Base-by-base conservation (phyloP, 208 protist genomes). In the Wallacemonas sp. region DNA sequence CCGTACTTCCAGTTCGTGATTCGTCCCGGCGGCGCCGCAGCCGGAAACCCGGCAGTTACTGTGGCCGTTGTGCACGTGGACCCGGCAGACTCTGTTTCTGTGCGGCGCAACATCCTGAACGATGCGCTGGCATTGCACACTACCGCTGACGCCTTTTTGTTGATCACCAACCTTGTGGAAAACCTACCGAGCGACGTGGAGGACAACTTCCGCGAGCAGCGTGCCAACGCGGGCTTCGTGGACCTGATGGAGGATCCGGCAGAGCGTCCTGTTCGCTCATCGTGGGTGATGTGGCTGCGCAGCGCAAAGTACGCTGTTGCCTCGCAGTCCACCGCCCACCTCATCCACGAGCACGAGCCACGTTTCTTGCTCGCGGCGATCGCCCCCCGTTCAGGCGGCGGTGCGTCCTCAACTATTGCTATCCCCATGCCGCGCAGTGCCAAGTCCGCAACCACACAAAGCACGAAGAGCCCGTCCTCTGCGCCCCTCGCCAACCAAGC, bases 341-440 rank as follows among this genome's bases (percentile, higher is more conserved):
- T 79, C 3, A 32, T 79, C 19, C 66, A 71, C 0, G 76, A 63
- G 21, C 76, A 78, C 52, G 76, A 80, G 52, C 69, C 78, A 6
- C 76, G 66, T 39, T 69, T 71, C 34, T 63, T 81, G n/a, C 66
- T 52, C 54, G 72, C 69, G 26, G 68, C 78, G 1, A 36, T 90
- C 12, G 78, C 66, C 0, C 67, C 73, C 3, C 78, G 81, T 33
- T 64, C 55, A 1, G 68, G 71, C 48, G 60, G 65, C 15, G 63
- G 69, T 29, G 58, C 64, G 15, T 66, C 69, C 45, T 61, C 66
- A 32, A 76, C 78, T 17, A 93, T 95, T 64, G 52, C 83, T 41
- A 95, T 95, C 36, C 89, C 89, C 8, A 84, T 89, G 78, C 89
- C 89, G 13, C 84, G 89, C 36, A 93, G 86, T 60, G 84, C 82